phyloP scores from a whole-genome alignment of 129 eudicot species.

The Deinandra increscens region DNA sequence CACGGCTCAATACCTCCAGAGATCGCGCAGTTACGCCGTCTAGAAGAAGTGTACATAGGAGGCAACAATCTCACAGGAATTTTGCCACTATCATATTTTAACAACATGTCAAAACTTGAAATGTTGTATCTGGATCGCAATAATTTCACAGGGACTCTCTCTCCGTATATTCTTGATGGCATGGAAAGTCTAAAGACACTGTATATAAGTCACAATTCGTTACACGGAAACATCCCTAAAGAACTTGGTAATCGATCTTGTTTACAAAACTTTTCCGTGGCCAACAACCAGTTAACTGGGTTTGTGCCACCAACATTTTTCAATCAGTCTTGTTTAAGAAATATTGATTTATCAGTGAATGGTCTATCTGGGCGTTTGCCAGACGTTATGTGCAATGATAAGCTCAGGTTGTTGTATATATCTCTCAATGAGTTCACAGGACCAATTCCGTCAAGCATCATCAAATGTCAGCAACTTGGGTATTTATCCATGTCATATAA shows the following conservation, averaged over 20 bases:
- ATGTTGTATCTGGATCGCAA: constrained; percentile 19
- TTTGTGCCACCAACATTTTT: constrained; percentile 31
- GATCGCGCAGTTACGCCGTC: constrained; percentile 10
- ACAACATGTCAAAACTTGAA: constrained; percentile 19
- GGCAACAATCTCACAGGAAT: constrained; percentile 29
- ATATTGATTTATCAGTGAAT: constrained; percentile 9
- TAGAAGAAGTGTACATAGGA: constrained; percentile 10
- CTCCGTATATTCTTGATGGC: constrained; percentile 18
- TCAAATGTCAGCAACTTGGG: constrained; percentile 29
- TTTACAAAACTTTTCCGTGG: constrained; percentile 2
- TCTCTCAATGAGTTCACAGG: constrained; percentile 28
- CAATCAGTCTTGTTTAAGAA: constrained; percentile 33
- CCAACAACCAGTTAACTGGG: constrained; percentile 38
- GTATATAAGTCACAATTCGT: constrained; percentile 2
- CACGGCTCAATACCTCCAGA: constrained; percentile 31
- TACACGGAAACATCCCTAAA: constrained; percentile 36
- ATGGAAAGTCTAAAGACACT: constrained; percentile 27
- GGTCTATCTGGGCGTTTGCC: constrained; percentile 33
- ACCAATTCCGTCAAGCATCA: constrained; percentile 28
- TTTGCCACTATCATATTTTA: constrained; percentile 27
- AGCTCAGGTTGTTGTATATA: not conserved
- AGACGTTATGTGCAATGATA: constrained; percentile 16
- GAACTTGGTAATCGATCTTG: constrained; percentile 20
- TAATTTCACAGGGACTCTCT: constrained; percentile 33
- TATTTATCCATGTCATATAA: constrained; percentile 23